Evolutionary conservation across 805 yeast genomes (phyloP).

Genomic region (Wickerhamiella azyma): DNA sequence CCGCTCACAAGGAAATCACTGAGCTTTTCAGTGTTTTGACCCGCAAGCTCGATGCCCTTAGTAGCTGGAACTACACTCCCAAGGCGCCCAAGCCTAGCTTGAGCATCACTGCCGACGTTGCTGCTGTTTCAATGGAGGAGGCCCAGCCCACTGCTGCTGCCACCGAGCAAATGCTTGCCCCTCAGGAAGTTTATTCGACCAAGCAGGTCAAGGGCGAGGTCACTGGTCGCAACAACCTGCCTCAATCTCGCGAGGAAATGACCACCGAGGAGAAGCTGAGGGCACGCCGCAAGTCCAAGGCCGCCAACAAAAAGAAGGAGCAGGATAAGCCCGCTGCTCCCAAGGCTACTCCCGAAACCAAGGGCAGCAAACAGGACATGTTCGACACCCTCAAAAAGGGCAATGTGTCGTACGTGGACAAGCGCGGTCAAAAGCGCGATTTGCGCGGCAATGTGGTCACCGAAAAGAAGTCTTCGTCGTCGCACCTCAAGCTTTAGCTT

Average conservation of each 20-base stretch:
- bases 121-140: constrained; percentile 85
- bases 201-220: constrained; percentile 38
- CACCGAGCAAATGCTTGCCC: constrained; percentile 66
- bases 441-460: constrained; percentile 52
- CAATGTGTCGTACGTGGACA: constrained; percentile 66
- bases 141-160: constrained; percentile 84
- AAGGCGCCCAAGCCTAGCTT: constrained; percentile 70
- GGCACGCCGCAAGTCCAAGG: constrained; percentile 72
- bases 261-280: constrained; percentile 76
- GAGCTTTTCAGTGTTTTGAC: constrained; percentile 47
- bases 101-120: constrained; percentile 68
- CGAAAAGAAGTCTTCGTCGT: constrained; percentile 16
- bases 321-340: constrained; percentile 30
- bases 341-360: constrained; percentile 26
- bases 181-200: constrained; percentile 66
- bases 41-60: constrained; percentile 69
- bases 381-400: constrained; percentile 62
- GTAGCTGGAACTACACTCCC: constrained; percentile 92
- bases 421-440: constrained; percentile 62
- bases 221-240: constrained; percentile 56
- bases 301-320: constrained; percentile 40
- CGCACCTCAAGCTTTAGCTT: constrained; percentile 25
- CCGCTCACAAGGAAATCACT: constrained; percentile 66
- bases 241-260: constrained; percentile 69
- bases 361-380: constrained; percentile 25